phyloP scores from a whole-genome alignment of 1,284 basidiomycete species.

The Coniferiporia sulphurascens region DNA sequence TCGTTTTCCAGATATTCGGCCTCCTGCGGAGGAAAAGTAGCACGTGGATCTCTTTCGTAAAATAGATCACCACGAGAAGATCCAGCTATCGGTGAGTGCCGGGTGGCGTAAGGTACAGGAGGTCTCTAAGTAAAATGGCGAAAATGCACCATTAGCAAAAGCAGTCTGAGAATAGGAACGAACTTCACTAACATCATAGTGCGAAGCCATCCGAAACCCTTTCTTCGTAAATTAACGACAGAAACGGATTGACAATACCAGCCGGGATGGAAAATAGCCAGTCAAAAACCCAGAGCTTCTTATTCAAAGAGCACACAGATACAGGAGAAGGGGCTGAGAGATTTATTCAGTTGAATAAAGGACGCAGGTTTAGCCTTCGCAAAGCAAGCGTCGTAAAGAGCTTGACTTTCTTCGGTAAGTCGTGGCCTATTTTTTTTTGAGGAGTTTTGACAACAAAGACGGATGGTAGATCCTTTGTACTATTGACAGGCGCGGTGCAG shows the following conservation, averaged over 20 bases:
- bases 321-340: no score
- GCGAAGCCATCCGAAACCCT: not conserved
- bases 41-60: slow-evolving; percentile 12
- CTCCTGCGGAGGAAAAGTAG: slow-evolving; percentile 1
- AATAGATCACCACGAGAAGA: slow-evolving; percentile 5
- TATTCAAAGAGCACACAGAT: no score
- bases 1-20: slow-evolving; percentile 6
- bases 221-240: not conserved
- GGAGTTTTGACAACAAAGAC: not conserved
- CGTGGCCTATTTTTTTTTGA: not conserved
- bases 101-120: slow-evolving; percentile 8
- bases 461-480: not conserved
- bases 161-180: not conserved
- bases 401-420: no score
- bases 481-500: no score
- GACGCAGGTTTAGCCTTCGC: no score
- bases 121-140: slow-evolving; percentile 1
- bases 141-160: not conserved
- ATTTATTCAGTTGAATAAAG: no score
- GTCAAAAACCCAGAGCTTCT: not conserved
- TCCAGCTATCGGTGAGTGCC: slow-evolving; percentile 6
- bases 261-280: not conserved
- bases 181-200: slow-evolving; percentile 11
- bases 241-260: not conserved
- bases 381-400: no score